A percentile compares a stretch with the other conserved stretches of the same genome.
These are phyloP conservation scores for Dalbergia cultrata DNA, from an alignment of 306 rosid species.

Conservation along the genomic window DNA sequence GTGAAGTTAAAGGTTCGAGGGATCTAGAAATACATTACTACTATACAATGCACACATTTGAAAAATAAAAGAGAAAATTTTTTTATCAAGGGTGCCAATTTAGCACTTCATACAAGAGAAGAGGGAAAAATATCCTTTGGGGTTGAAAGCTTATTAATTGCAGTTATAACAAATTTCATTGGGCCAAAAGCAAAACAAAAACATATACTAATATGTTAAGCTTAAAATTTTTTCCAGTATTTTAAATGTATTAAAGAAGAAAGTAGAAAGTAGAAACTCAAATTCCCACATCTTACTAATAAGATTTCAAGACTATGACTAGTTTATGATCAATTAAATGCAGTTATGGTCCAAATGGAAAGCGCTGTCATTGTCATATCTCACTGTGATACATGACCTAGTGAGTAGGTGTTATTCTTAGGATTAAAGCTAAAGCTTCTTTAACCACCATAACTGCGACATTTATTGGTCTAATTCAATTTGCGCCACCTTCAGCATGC, in stretches of 20 bases:
- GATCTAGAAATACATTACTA: not conserved
- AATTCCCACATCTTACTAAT: not conserved
- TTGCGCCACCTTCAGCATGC: slow-evolving; percentile 29
- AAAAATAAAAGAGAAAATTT: too few species aligned
- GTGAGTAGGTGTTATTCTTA: slow-evolving; percentile 42
- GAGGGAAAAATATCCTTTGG: too few species aligned
- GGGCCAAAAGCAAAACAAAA: not conserved
- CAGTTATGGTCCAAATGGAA: slow-evolving; percentile 18
- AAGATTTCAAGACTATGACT: slow-evolving; percentile 35
- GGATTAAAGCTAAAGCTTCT: slow-evolving; percentile 42
- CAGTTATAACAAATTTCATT: not conserved
- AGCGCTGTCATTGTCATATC: slow-evolving; percentile 52
- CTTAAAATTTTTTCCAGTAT: slow-evolving; percentile 28
- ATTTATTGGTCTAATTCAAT: slow-evolving; percentile 41
- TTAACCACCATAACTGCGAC: slow-evolving; percentile 38
- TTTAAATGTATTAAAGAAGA: slow-evolving; percentile 23
- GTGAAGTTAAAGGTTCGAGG: not conserved
- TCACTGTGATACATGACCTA: slow-evolving; percentile 39
- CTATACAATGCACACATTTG: too few species aligned
- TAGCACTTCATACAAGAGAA: too few species aligned
- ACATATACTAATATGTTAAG: not conserved
- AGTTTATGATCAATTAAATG: slow-evolving; percentile 31
- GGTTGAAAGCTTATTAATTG: too few species aligned
- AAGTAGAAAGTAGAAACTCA: slow-evolving; percentile 22
- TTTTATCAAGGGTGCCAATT: too few species aligned